A percentile compares a stretch with the other conserved stretches of the same genome.
Evolutionary conservation across 257 asterid genomes (phyloP).

Genomic region (Leptodermis oblonga): DNA sequence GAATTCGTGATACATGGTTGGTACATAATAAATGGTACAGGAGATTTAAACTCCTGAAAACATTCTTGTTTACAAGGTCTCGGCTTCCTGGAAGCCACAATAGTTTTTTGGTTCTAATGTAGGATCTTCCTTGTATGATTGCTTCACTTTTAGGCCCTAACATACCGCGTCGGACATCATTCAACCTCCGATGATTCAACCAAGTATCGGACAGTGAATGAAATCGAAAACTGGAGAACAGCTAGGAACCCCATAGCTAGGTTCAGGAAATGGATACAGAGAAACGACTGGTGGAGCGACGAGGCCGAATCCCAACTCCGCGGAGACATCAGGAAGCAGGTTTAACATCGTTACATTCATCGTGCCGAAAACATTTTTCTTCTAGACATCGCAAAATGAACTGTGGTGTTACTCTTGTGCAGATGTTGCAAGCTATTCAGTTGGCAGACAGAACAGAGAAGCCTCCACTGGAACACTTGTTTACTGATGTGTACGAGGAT

Average conservation of each 20-base stretch:
- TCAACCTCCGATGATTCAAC: conserved; percentile 95
- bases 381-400: too few species aligned
- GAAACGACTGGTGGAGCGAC: conserved; percentile 78
- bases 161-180: conserved; percentile 89
- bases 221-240: conserved; percentile 83
- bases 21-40: too few species aligned
- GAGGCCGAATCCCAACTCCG: conserved; percentile 59
- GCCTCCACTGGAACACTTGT: conserved; percentile 48
- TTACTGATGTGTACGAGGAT: conserved; percentile 64
- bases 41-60: too few species aligned
- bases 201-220: conserved; percentile 59
- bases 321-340: conserved; percentile 54
- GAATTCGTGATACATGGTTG: too few species aligned
- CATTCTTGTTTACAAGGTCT: not conserved
- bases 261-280: conserved; percentile 72
- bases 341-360: too few species aligned
- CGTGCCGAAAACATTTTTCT: not conserved
- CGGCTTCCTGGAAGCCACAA: not conserved
- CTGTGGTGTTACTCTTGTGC: not conserved
- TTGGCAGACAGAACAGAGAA: conserved; percentile 60
- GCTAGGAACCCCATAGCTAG: conserved; percentile 48
- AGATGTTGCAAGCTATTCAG: conserved; percentile 74
- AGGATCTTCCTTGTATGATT: not conserved
- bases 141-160: conserved; percentile 44
- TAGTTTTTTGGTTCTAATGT: not conserved